These are phyloP conservation scores for Warburgia ugandensis DNA, from an alignment of 164 flowering plant genomes.

Conservation along the genomic window DNA sequence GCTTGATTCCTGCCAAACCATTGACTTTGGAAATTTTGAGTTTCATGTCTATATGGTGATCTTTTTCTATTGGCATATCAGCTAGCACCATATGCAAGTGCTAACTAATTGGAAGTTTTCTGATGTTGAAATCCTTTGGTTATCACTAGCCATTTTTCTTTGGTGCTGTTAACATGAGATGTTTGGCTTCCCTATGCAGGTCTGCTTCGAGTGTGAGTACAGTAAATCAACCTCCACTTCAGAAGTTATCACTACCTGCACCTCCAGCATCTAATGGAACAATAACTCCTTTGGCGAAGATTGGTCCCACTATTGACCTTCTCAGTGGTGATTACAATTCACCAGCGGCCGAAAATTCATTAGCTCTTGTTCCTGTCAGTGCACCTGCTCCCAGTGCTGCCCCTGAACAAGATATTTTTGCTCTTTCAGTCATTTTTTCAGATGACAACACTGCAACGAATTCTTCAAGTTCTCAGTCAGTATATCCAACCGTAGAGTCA, in stretches of 20 bases:
- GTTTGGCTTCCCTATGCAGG: slow-evolving; percentile 19
- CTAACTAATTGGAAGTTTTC: not conserved
- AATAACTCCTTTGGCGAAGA: slow-evolving; percentile 22
- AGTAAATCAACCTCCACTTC: slow-evolving; percentile 20
- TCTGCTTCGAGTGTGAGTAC: slow-evolving; percentile 22
- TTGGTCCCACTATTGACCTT: slow-evolving; percentile 63
- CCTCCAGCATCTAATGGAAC: slow-evolving; percentile 21
- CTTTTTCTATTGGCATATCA: too few relatives aligned
- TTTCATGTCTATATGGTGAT: too few relatives aligned
- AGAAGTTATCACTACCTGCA: slow-evolving; percentile 26
- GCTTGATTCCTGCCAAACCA: too few relatives aligned
- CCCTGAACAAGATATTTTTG: slow-evolving; percentile 50
- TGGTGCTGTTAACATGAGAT: not conserved
- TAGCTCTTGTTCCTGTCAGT: slow-evolving; percentile 80
- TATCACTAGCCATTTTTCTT: not conserved
- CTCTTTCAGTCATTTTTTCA: slow-evolving; percentile 65
- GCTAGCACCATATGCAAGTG: too few relatives aligned
- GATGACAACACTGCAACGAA: slow-evolving; percentile 22
- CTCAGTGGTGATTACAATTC: slow-evolving; percentile 78
- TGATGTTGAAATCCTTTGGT: not conserved
- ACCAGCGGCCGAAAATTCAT: slow-evolving; percentile 43
- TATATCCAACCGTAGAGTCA: slow-evolving; percentile 28
- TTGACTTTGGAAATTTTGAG: too few relatives aligned
- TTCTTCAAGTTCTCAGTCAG: slow-evolving; percentile 25
- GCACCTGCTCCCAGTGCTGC: slow-evolving; percentile 39